A percentile compares a stretch with the other conserved stretches of the same genome.
These are phyloP conservation scores for Malus fusca DNA, from an alignment of 306 rosid species.

Conservation along the genomic window DNA sequence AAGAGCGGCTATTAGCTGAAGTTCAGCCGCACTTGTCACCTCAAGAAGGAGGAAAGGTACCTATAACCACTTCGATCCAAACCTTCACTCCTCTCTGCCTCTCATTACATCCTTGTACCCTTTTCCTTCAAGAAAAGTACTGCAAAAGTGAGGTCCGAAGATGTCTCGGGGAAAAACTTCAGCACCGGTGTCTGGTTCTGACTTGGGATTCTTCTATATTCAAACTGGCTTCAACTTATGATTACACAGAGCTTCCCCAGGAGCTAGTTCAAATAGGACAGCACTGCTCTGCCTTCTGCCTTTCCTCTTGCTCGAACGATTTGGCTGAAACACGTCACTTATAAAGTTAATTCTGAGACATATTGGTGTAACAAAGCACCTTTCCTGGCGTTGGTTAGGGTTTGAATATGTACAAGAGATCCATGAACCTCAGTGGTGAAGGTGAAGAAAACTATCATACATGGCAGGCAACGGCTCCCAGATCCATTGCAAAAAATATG, in stretches of 20 bases:
- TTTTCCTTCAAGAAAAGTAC: background rate
- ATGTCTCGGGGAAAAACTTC: background rate
- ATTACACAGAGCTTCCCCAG: background rate
- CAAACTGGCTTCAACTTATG: background rate
- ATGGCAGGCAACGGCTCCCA: background rate
- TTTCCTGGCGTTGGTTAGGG: background rate
- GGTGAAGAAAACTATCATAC: background rate
- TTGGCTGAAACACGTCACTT: background rate
- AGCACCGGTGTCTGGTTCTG: background rate
- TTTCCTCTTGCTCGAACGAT: background rate
- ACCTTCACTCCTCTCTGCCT: background rate
- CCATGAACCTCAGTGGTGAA: background rate
- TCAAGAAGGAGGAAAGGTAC: background rate
- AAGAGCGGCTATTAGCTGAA: too few relatives aligned
- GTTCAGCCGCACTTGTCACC: too few relatives aligned
- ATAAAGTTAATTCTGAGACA: background rate
- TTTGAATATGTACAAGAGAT: background rate
- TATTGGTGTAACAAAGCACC: background rate
- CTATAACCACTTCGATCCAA: background rate
- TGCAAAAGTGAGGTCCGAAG: background rate
- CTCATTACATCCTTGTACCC: background rate
- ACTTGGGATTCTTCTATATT: background rate
- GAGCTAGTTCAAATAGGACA: background rate
- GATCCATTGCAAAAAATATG: background rate
- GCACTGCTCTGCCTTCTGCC: background rate